These are phyloP conservation scores for Ophiostoma angusticollis DNA, from an alignment of 2,329 filamentous ascomycete genomes.

Conservation along the genomic window DNA sequence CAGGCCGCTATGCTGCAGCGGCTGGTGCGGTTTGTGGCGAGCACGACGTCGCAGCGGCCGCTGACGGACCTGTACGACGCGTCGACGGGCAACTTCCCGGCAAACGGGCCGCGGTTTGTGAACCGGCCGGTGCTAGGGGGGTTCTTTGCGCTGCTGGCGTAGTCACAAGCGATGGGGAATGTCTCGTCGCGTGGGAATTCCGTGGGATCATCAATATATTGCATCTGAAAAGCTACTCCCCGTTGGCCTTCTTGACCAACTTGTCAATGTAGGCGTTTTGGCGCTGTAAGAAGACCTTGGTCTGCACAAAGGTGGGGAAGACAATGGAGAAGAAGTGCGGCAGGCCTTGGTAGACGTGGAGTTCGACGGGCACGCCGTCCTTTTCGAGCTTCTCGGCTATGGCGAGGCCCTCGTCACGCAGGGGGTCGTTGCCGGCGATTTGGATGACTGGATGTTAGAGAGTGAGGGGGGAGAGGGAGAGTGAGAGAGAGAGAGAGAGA, in stretches of 20 bases:
- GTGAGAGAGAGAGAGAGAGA: constrained; percentile 15
- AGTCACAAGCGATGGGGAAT: constrained; percentile 22
- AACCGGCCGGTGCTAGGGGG: constrained; percentile 70
- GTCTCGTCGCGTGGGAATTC: neutral
- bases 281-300: constrained; percentile 4
- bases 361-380: constrained; percentile 21
- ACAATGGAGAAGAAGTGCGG: constrained; percentile 23
- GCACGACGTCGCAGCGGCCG: constrained; percentile 55
- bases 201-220: no score
- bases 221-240: no score
- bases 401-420: constrained; percentile 27
- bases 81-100: constrained; percentile 51
- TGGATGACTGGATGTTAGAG: constrained; percentile 20
- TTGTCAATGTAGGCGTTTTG: constrained; percentile 7
- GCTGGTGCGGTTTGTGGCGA: constrained; percentile 62
- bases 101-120: constrained; percentile 47
- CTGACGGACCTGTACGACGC: constrained; percentile 71
- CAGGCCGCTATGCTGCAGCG: constrained; percentile 53
- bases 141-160: constrained; percentile 64
- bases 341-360: constrained; percentile 23
- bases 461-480: constrained; percentile 17
- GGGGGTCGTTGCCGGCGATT: constrained; percentile 22
- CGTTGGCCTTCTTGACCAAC: constrained; percentile 3
- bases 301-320: constrained; percentile 5
- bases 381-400: constrained; percentile 24